Base-by-base conservation (phyloP, 345 rosid species). In the Eucalyptus pauciflora region DNA sequence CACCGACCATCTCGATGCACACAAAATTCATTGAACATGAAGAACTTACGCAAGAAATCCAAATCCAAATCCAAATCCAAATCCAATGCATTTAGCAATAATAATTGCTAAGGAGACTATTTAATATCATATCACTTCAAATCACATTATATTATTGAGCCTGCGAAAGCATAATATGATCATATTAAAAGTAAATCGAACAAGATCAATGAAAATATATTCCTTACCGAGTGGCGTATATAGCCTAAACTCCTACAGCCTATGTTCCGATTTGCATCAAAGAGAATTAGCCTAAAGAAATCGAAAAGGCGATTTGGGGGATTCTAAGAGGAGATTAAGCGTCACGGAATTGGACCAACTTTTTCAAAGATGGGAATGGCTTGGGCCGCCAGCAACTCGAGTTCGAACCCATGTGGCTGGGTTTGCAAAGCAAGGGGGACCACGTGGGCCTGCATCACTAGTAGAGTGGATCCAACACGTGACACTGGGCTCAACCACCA, bases 221-320 rank as follows among this genome's bases (percentile, higher is more conserved):
- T 37, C 37, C 37, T 37, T 37, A 37, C 37, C 37, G 37, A 37
- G 37, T 37, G 37, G 37, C 37, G 3, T 37, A 37, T 37, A 37
- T 37, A 37, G 37, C 37, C 37, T 37, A 12, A 62, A 62, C 33
- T 64, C 71, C 18, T 3, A n/a, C 18, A 0, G 33, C 71, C 71
- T 0, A 64, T 7, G 18, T n/a, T n/a, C 76, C 37, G 4, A 0
- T 13, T 15, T 7, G 33, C 17, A 7, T 2, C 71, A n/a, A 29
- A 4, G 37, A 29, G 71, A 29, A 64, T 64, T 29, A 64, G 54
- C 54, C 15, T 51, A 6, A 1, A 51, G 18, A 14, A 14, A 51
- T 51, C 0, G 4, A n/a, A n/a, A 64, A 31, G 0, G 20, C 27
- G 7, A 8, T 60, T 25, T 5, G 7, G 29, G 67, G 50, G 3